Conservation (phyloP, 768 basidiomycete genomes). For the Lactarius evosmus region DNA sequence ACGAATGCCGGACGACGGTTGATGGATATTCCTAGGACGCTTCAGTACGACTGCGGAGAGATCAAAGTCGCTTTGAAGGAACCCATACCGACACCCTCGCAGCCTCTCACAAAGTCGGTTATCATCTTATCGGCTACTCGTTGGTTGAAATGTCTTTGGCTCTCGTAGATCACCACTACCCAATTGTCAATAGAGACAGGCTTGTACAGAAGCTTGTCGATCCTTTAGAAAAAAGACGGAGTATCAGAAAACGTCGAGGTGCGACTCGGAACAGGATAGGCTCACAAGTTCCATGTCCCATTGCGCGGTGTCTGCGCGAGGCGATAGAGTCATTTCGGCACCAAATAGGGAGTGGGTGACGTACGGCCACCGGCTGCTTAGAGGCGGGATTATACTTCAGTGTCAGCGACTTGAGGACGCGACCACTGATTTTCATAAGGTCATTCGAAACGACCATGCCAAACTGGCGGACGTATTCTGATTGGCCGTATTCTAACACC, state of each 20-base stretch:
- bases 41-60: not conserved
- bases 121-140: slow-evolving; percentile 51
- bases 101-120: slow-evolving; percentile 46
- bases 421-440: slow-evolving; percentile 55
- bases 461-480: slow-evolving; percentile 64
- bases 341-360: slow-evolving; percentile 29
- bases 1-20: slow-evolving; percentile 43
- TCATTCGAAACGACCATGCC: slow-evolving; percentile 58
- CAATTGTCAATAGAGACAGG: slow-evolving; percentile 53
- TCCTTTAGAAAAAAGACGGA: slow-evolving; percentile 39
- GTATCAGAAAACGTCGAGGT: not conserved
- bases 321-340: not conserved
- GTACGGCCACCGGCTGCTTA: slow-evolving; percentile 54
- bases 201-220: slow-evolving; percentile 65
- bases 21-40: slow-evolving; percentile 54
- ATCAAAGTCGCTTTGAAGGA: not conserved
- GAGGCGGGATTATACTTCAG: slow-evolving; percentile 61
- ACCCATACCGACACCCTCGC: slow-evolving; percentile 55
- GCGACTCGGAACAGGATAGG: not conserved
- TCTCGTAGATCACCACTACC: slow-evolving; percentile 66
- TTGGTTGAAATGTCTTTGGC: slow-evolving; percentile 49
- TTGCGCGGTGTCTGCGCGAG: slow-evolving; percentile 49
- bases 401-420: slow-evolving; percentile 59
- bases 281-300: slow-evolving; percentile 77
- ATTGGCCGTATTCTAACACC: slow-evolving; percentile 44